phyloP scores from a whole-genome alignment of 2,329 filamentous ascomycete species.

The Lasiodiplodia theobromae region DNA sequence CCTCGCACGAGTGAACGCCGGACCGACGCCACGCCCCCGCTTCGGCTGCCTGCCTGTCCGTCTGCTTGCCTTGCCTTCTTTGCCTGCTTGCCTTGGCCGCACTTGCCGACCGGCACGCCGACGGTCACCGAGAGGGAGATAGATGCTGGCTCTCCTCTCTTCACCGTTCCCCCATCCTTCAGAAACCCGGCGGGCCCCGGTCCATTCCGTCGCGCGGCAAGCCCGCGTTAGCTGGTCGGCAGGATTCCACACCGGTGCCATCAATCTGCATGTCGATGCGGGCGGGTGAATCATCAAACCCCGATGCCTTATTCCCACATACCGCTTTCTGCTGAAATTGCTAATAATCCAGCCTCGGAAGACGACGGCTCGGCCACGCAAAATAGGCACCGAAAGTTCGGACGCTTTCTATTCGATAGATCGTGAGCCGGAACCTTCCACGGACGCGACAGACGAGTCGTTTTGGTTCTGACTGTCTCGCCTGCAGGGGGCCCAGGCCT shows the following conservation, averaged over 20 bases:
- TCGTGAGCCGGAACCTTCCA: too few species aligned
- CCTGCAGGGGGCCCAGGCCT: not conserved
- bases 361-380: not conserved
- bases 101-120: slow-evolving; percentile 5
- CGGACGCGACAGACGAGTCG: not conserved
- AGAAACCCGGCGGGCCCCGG: not conserved
- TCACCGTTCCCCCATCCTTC: not conserved
- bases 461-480: too few species aligned
- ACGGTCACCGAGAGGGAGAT: not conserved
- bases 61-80: not conserved
- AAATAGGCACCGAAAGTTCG: not conserved
- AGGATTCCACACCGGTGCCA: not conserved
- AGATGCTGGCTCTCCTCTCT: not conserved
- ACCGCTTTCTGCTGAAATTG: not conserved
- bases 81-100: not conserved
- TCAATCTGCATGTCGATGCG: not conserved
- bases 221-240: not conserved
- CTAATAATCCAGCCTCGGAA: too few species aligned
- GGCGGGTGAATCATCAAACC: slow-evolving; percentile 14
- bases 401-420: too few species aligned
- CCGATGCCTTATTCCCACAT: not conserved
- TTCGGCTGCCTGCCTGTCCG: not conserved
- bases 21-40: not conserved
- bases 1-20: not conserved
- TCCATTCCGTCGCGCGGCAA: not conserved